Evolutionary conservation across 306 rosid species (phyloP).

Genomic region (Vigna radiata): DNA sequence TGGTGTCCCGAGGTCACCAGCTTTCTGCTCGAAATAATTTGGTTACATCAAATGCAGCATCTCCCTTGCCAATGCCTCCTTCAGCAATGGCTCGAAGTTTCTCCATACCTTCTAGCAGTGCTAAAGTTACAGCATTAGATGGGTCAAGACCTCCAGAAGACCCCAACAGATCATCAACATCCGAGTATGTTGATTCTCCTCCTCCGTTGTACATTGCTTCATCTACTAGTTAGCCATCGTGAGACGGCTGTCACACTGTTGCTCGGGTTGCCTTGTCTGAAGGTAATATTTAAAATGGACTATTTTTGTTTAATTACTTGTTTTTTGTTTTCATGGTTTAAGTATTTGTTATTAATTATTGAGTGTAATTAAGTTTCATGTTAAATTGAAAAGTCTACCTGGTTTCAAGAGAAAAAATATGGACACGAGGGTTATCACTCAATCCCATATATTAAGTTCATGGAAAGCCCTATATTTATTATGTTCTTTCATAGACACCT

Average conservation of each 20-base stretch:
- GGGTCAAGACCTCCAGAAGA: slow-evolving; percentile 52
- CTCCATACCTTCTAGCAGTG: slow-evolving; percentile 70
- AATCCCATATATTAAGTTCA: background rate
- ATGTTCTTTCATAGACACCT: background rate
- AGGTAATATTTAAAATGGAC: slow-evolving; percentile 54
- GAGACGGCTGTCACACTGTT: slow-evolving; percentile 43
- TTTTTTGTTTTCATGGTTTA: slow-evolving; percentile 13
- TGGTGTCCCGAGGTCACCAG: slow-evolving; percentile 61
- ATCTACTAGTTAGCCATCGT: slow-evolving; percentile 49
- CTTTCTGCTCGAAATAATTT: slow-evolving; percentile 48
- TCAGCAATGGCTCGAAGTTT: slow-evolving; percentile 64
- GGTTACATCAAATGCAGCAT: slow-evolving; percentile 52
- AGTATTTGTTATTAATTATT: slow-evolving; percentile 12
- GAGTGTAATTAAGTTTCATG: background rate
- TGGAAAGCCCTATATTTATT: background rate
- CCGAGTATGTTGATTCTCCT: slow-evolving; percentile 54
- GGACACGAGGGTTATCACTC: slow-evolving; percentile 16
- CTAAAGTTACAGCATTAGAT: slow-evolving; percentile 51
- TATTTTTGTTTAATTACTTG: slow-evolving; percentile 15
- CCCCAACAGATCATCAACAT: slow-evolving; percentile 40
- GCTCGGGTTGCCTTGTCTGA: slow-evolving; percentile 41
- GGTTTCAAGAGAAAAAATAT: slow-evolving; percentile 25
- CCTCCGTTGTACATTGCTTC: slow-evolving; percentile 56
- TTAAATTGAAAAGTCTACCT: slow-evolving; percentile 2
- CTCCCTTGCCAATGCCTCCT: slow-evolving; percentile 80